Evolutionary conservation across 2,329 filamentous ascomycete genomes (phyloP).

Genomic region (Coccinonectria pachysandricola): DNA sequence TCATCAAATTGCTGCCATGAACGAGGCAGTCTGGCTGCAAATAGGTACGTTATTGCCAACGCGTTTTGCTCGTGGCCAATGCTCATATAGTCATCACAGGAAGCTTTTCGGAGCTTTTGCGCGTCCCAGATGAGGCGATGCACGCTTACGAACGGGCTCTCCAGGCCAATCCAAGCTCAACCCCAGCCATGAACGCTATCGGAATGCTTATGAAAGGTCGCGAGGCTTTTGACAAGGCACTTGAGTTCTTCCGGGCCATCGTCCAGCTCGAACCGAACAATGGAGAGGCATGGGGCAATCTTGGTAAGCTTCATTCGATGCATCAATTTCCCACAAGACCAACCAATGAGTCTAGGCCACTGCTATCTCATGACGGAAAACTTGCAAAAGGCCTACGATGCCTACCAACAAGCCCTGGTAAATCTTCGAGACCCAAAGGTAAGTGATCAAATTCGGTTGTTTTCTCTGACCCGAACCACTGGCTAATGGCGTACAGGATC

Average conservation of each 20-base stretch:
- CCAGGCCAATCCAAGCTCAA: slow-evolving; percentile 77
- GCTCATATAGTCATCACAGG: slow-evolving; percentile 40
- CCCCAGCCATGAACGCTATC: slow-evolving; percentile 87
- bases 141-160: slow-evolving; percentile 84
- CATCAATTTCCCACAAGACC: too few relatives aligned
- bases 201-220: slow-evolving; percentile 83
- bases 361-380: slow-evolving; percentile 99
- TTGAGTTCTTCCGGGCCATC: slow-evolving; percentile 86
- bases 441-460: slow-evolving; percentile 14
- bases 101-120: slow-evolving; percentile 75
- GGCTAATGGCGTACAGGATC: slow-evolving; percentile 49
- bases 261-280: slow-evolving; percentile 81
- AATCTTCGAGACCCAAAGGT: slow-evolving; percentile 91
- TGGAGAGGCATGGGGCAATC: slow-evolving; percentile 91
- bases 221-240: slow-evolving; percentile 87
- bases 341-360: too few relatives aligned
- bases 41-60: slow-evolving; percentile 55
- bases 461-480: not conserved
- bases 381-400: slow-evolving; percentile 89
- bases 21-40: slow-evolving; percentile 85
- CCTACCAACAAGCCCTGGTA: slow-evolving; percentile 91
- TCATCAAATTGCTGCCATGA: slow-evolving; percentile 67
- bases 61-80: slow-evolving; percentile 8
- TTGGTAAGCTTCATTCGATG: slow-evolving; percentile 54
- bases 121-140: slow-evolving; percentile 81